Evolutionary conservation across 306 rosid genomes (phyloP), one percentile per base, ranked within the genome.

Genomic region (Echinosophora koreensis): DNA sequence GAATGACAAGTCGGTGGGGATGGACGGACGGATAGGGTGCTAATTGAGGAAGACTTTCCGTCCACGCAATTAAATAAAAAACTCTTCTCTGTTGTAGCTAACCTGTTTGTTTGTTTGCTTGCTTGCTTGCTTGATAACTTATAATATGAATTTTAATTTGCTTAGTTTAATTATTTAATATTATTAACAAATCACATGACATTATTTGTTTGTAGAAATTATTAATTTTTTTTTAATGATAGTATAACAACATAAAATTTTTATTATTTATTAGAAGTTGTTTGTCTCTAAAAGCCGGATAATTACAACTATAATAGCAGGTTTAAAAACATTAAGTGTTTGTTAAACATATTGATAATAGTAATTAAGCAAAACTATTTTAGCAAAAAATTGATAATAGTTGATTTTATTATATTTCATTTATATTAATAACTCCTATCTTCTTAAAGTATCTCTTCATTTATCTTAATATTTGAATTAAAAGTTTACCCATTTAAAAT

Each of bases 51-150:
- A 74, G 85, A 79, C 87, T 80, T 88, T 80, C 82, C 85, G 88
- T 84, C 89, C 86, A 84, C 88, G 90, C 90, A 89, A 83, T 74
- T 10, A 61, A 41, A 0, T 30, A 2, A 7, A 56, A 73, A 3
- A 0, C 65, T 42, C 65, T 37, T 10, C 3, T 34, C 56, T 57
- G 22, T 39, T 50, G 7, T 52, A 70, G 35, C 28, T 61, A 52
- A 39, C 17, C 15, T n/a, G n/a, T n/a, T n/a, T n/a, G n/a, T n/a
- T n/a, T n/a, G 22, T 13, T 10, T 32, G 28, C 13, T 37, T 77
- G 37, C 9, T 54, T 12, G 17, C 4, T 37, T 37, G 7, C 32
- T 30, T 30, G 32, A 2, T 30, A 2, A 3, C 12, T 44, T 47
- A 42, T 10, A 71, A 63, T 9, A 12, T 64, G 10, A 10, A 17